These are phyloP conservation scores for Pichia sp. DNA, from an alignment of 1,139 yeast genomes.

Conservation along the genomic window DNA sequence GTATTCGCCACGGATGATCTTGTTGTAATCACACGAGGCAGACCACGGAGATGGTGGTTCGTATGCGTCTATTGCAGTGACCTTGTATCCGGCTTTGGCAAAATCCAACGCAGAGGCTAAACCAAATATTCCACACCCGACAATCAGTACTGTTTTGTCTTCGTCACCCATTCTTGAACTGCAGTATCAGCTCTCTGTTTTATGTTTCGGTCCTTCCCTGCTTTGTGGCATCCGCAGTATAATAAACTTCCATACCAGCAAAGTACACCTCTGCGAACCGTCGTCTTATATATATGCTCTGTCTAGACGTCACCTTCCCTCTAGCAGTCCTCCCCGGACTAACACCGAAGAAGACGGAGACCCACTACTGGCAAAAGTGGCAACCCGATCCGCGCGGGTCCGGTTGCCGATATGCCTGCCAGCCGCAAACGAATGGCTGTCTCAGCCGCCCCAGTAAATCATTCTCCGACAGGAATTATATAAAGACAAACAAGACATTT, in stretches of 20 bases:
- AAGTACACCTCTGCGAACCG: no score
- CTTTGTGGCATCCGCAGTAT: no score
- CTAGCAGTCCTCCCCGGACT: no score
- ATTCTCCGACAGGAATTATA: no score
- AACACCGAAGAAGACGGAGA: not conserved
- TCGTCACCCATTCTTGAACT: not conserved
- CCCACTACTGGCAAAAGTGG: not conserved
- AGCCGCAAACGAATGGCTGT: no score
- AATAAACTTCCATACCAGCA: no score
- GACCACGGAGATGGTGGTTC: slow-evolving; percentile 42
- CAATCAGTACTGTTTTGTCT: slow-evolving; percentile 14
- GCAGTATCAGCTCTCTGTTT: no score
- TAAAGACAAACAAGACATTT: no score
- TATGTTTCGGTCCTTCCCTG: no score
- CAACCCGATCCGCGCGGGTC: slow-evolving; percentile 12
- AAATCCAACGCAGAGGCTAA: slow-evolving; percentile 34
- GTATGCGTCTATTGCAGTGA: slow-evolving; percentile 37
- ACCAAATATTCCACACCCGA: slow-evolving; percentile 36
- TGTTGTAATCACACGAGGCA: slow-evolving; percentile 43
- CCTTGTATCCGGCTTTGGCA: slow-evolving; percentile 28
- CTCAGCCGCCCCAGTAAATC: not conserved
- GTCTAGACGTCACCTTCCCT: no score
- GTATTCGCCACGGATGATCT: slow-evolving; percentile 33
- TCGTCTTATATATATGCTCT: no score
- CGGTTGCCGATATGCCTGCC: not conserved